Evolutionary conservation across 805 yeast genomes (phyloP).

Genomic region (Nematodospora valgi): DNA sequence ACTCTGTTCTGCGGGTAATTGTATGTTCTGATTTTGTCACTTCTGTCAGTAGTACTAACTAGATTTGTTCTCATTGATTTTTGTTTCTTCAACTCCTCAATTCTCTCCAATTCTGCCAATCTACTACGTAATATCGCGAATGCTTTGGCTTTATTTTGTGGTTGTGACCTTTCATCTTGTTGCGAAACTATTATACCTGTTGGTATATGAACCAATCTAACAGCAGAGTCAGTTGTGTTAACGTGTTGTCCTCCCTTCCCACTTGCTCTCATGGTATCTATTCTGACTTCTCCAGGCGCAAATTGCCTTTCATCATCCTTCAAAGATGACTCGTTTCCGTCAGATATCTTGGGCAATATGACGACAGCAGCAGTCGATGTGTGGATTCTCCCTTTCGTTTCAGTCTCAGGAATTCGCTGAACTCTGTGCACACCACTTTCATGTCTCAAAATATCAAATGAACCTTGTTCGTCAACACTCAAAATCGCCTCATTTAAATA

Average conservation of each 20-base stretch:
- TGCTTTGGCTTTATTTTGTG: constrained; percentile 90
- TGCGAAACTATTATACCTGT: constrained; percentile 85
- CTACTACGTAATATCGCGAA: constrained; percentile 77
- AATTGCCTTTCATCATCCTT: constrained; percentile 63
- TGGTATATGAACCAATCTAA: constrained; percentile 86
- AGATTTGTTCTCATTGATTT: constrained; percentile 70
- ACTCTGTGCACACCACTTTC: constrained; percentile 98
- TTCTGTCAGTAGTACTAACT: constrained; percentile 83
- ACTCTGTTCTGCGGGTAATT: constrained; percentile 90
- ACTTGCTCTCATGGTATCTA: constrained; percentile 96
- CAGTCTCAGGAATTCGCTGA: constrained; percentile 91
- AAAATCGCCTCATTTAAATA: constrained; percentile 76
- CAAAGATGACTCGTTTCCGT: constrained; percentile 46
- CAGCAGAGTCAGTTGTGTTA: constrained; percentile 96
- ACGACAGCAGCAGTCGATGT: constrained; percentile 96
- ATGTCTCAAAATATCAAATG: constrained; percentile 67
- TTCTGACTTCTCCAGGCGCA: constrained; percentile 81
- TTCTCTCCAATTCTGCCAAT: constrained; percentile 75
- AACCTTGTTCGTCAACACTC: constrained; percentile 66
- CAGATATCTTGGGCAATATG: constrained; percentile 78
- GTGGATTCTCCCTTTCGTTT: constrained; percentile 89
- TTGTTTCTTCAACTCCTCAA: constrained; percentile 61
- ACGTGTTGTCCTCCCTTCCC: constrained; percentile 99
- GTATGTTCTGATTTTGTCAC: constrained; percentile 92
- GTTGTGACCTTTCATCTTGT: constrained; percentile 96